Conservation (phyloP, 768 basidiomycete species). For the Mycena capillaripes region DNA sequence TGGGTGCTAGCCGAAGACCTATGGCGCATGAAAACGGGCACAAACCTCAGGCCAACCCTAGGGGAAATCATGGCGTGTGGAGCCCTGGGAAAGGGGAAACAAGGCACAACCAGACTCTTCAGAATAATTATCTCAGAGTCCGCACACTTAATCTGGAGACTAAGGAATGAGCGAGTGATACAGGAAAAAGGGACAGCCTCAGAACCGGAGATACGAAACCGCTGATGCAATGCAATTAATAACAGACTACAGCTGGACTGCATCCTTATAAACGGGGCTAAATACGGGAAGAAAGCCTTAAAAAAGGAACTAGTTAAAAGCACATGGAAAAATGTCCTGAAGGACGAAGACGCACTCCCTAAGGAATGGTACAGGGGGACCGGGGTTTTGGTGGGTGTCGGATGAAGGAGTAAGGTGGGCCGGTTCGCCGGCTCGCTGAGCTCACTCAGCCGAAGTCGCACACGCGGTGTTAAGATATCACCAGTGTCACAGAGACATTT, state of each 20-base stretch:
- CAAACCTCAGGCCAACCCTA: too few relatives aligned
- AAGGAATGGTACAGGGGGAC: too few relatives aligned
- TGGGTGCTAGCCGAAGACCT: neutral
- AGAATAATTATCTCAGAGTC: neutral
- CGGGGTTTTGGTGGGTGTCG: neutral
- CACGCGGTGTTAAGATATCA: neutral
- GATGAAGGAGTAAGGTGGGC: neutral
- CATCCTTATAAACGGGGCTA: neutral
- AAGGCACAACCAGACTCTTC: neutral
- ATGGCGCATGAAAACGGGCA: neutral
- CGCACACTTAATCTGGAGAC: neutral
- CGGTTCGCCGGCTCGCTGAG: neutral
- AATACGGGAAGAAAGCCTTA: conserved; percentile 29
- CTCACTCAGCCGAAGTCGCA: neutral
- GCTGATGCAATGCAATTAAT: neutral
- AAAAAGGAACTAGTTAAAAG: neutral
- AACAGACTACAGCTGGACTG: neutral
- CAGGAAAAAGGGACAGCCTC: neutral
- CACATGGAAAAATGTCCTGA: conserved; percentile 8
- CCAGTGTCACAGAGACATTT: neutral
- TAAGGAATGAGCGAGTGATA: neutral
- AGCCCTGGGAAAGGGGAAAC: neutral
- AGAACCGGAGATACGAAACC: neutral
- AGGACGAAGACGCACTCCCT: conserved; percentile 2
- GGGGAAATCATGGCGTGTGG: too few relatives aligned